phyloP scores from a whole-genome alignment of 495 filamentous ascomycete species.

The Aspergillus hancockii region DNA sequence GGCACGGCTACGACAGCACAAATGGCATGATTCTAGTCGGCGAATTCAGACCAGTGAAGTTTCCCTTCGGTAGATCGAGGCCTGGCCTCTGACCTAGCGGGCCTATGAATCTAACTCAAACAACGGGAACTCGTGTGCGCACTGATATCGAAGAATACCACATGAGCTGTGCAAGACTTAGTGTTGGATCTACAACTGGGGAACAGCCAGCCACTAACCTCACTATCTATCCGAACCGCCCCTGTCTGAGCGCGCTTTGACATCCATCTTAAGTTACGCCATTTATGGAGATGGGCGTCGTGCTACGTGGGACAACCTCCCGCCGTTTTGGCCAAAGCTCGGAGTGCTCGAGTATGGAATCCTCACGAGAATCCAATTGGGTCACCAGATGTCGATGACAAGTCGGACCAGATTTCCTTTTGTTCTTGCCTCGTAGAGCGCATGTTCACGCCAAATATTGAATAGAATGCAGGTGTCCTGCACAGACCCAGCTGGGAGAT shows the following conservation, averaged over 20 bases:
- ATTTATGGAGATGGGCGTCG: not conserved
- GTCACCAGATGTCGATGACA: not conserved
- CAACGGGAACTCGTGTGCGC: not conserved
- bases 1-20: not conserved
- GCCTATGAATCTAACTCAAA: not conserved
- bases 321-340: not conserved
- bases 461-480: not conserved
- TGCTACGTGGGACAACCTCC: not conserved
- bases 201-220: not conserved
- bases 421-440: not conserved
- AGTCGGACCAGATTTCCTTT: not conserved
- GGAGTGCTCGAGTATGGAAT: not conserved
- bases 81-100: not conserved
- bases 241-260: not conserved
- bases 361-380: not conserved
- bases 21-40: not conserved
- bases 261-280: slow-evolving; percentile 1
- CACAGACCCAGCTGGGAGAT: not conserved
- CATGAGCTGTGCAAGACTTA: not conserved
- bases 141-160: not conserved
- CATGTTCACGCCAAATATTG: not conserved
- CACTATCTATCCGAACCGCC: not conserved
- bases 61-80: not conserved
- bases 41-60: not conserved
- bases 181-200: not conserved